These are phyloP conservation scores for Calocybe cyanea DNA, from an alignment of 768 basidiomycete species.

Conservation along the genomic window DNA sequence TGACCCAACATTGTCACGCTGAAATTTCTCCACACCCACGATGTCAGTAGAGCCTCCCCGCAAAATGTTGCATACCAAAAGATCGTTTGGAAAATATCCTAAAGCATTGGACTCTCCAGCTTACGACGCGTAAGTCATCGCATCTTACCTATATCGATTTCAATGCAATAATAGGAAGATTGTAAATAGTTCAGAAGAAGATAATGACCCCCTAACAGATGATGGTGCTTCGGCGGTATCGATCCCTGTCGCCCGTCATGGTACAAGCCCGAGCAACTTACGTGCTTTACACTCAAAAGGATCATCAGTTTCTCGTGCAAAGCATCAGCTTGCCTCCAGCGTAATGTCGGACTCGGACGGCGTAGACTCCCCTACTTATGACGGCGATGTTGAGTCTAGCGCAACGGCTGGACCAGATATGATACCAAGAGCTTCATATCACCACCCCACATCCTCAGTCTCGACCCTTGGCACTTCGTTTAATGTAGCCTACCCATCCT, in stretches of 20 bases:
- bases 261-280: constrained; percentile 19
- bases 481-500: constrained; percentile 22
- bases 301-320: constrained; percentile 24
- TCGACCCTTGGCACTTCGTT: constrained; percentile 50
- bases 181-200: constrained; percentile 78
- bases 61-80: constrained; percentile 51
- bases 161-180: constrained; percentile 17
- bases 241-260: constrained; percentile 32
- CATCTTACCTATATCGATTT: background rate
- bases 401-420: constrained; percentile 55
- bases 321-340: constrained; percentile 53
- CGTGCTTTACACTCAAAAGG: constrained; percentile 30
- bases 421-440: constrained; percentile 24
- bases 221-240: constrained; percentile 57
- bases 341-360: constrained; percentile 68
- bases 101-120: constrained; percentile 65
- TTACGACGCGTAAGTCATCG: constrained; percentile 56
- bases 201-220: constrained; percentile 84
- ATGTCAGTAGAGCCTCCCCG: constrained; percentile 27
- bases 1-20: constrained; percentile 12
- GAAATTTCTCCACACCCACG: constrained; percentile 15
- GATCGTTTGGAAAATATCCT: constrained; percentile 69
- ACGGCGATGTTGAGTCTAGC: constrained; percentile 83
- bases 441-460: constrained; percentile 41
- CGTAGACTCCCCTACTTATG: constrained; percentile 84